Conservation (phyloP, 2,329 filamentous ascomycete species). For the Chaetomium strumarium region DNA sequence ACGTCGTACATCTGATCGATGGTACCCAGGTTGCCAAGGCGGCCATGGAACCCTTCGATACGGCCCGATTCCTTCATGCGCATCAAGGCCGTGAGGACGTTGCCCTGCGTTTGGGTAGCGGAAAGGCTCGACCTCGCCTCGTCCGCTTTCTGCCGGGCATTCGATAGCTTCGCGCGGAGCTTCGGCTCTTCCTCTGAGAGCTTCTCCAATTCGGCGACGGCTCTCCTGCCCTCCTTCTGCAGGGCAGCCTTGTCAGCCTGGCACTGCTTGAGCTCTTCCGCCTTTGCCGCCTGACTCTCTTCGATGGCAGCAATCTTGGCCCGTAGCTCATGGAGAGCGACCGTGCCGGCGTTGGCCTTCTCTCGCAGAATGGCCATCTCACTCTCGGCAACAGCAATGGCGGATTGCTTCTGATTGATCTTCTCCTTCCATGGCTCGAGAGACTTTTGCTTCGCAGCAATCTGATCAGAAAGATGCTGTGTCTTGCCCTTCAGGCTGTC, state of each 20-base stretch:
- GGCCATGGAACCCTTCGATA: constrained; percentile 94
- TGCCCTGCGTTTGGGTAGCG: constrained; percentile 85
- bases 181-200: constrained; percentile 73
- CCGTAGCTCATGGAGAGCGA: constrained; percentile 77
- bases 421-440: constrained; percentile 96
- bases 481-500: constrained; percentile 92
- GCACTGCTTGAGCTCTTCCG: constrained; percentile 67
- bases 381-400: constrained; percentile 89
- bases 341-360: constrained; percentile 79
- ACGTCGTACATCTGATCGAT: constrained; percentile 95
- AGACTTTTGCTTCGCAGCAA: constrained; percentile 85
- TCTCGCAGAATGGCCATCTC: constrained; percentile 89
- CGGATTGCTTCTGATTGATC: constrained; percentile 92
- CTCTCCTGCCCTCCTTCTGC: constrained; percentile 66
- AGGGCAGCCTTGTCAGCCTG: constrained; percentile 66
- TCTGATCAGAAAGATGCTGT: constrained; percentile 87
- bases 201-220: constrained; percentile 66
- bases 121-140: constrained; percentile 88
- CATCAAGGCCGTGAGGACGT: constrained; percentile 87
- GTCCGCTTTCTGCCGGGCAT: constrained; percentile 87
- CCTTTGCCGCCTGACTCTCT: constrained; percentile 64
- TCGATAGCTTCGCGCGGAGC: constrained; percentile 77
- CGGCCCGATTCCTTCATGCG: constrained; percentile 91
- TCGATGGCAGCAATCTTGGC: constrained; percentile 70
- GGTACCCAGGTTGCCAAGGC: constrained; percentile 85